Evolutionary conservation across 257 asterid genomes (phyloP), one percentile per base, ranked within the genome.

Genomic region (Nicotiana benthamiana): DNA sequence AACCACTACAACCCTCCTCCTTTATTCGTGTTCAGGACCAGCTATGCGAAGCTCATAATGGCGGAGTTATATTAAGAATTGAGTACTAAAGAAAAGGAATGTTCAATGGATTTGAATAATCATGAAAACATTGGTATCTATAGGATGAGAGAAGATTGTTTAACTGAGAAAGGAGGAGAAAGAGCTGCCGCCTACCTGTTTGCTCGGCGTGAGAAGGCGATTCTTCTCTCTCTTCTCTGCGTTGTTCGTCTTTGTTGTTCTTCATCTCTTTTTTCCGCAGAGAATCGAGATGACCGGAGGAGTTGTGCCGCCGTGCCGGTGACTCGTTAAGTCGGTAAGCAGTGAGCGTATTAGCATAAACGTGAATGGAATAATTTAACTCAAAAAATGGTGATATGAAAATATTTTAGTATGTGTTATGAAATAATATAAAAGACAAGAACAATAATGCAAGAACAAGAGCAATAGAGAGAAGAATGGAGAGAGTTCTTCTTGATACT

Each of bases 161-260:
- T 40, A 40, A 53, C 16, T 16, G 30, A 17, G 63, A 64, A 51
- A 13, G 17, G 54, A 51, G 54, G 54, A 48, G 54, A 51, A 13
- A 51, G 54, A 51, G 54, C 15, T 10, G 3, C 5, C 15, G 54
- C 16, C 46, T 75, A 83, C 86, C 83, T 70, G 70, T 80, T 83
- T 86, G 84, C 79, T 76, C 83, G 3, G 88, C 79, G 46, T 67
- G 52, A 34, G 85, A 36, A 1, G 82, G 86, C 8, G 83, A 83
- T 20, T 22, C 63, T 27, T 62, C 80, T 46, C 66, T 68, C 53
- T 74, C 80, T 36, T 28, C 81, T 30, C 22, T 48, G 22, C 26
- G 56, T 32, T 32, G 59, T 64, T 77, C 83, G 11, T 62, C 79
- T 62, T 63, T 40, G 13, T n/a, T n/a, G n/a, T 12, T 40, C 34